Evolutionary conservation across 805 yeast genomes (phyloP).

Genomic region (Candida khao-thaluensis): DNA sequence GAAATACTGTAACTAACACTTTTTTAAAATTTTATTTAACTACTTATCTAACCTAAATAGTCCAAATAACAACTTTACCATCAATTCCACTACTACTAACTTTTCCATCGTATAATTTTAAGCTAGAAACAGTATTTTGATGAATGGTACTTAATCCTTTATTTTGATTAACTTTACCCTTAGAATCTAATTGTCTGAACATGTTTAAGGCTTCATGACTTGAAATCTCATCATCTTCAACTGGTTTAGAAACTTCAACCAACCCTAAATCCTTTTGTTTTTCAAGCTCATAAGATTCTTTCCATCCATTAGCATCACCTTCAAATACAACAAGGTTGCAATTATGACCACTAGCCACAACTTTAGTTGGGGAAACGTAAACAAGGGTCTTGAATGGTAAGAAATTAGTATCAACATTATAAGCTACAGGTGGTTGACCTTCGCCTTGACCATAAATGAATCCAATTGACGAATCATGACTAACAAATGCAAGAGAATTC

Average conservation of each 20-base stretch:
- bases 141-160: conserved; percentile 68
- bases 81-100: conserved; percentile 78
- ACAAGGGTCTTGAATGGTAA: conserved; percentile 79
- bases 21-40: no score
- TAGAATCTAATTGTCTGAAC: conserved; percentile 93
- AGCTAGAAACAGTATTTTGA: conserved; percentile 80
- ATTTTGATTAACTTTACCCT: conserved; percentile 62
- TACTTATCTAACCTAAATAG: conserved; percentile 8
- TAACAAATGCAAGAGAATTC: conserved; percentile 72
- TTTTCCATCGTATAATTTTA: conserved; percentile 51
- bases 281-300: conserved; percentile 58
- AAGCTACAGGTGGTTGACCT: conserved; percentile 54
- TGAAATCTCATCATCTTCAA: conserved; percentile 48
- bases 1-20: no score
- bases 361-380: conserved; percentile 63
- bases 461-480: conserved; percentile 84
- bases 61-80: conserved; percentile 83
- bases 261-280: conserved; percentile 37
- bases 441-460: conserved; percentile 77
- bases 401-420: conserved; percentile 60
- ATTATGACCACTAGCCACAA: conserved; percentile 89
- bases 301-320: conserved; percentile 66
- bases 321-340: conserved; percentile 85
- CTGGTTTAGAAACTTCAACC: conserved; percentile 44
- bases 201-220: conserved; percentile 83